Percentiles rank a stretch among this genome's conserved stretches.
Evolutionary conservation across 2,329 filamentous ascomycete species (phyloP).

Genomic region (Curvularia sp.): DNA sequence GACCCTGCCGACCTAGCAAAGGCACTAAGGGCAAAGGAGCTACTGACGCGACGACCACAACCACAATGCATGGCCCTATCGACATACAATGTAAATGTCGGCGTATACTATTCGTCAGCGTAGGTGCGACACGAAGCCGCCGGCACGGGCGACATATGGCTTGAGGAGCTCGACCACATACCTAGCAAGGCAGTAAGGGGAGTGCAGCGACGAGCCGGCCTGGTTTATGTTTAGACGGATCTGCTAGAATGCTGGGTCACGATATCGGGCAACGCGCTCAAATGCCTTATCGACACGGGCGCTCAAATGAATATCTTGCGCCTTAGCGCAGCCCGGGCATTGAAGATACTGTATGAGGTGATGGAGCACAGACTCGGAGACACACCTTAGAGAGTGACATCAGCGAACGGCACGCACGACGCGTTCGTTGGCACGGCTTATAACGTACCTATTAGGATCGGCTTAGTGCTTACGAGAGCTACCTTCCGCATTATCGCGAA

Average conservation of each 20-base stretch:
- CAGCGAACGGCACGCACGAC: background rate
- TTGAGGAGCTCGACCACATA: no score
- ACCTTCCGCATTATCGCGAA: background rate
- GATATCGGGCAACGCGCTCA: background rate
- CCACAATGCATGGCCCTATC: no score
- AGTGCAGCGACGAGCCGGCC: no score
- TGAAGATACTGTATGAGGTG: background rate
- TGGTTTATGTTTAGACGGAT: background rate
- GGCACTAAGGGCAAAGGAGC: no score
- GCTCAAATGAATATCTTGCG: background rate
- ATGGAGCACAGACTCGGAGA: background rate
- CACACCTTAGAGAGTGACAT: background rate
- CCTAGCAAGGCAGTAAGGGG: no score
- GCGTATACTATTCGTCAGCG: no score
- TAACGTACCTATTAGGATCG: background rate
- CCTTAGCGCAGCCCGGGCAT: background rate
- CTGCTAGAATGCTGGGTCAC: background rate
- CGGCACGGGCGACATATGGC: no score
- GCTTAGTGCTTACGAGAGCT: background rate
- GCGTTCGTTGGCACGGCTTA: background rate
- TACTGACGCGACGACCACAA: no score
- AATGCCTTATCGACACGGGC: background rate
- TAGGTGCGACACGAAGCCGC: no score
- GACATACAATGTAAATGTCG: no score
- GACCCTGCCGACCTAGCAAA: no score